Conservation (phyloP, 805 yeast species). For the Pichia thaimueangensis region DNA sequence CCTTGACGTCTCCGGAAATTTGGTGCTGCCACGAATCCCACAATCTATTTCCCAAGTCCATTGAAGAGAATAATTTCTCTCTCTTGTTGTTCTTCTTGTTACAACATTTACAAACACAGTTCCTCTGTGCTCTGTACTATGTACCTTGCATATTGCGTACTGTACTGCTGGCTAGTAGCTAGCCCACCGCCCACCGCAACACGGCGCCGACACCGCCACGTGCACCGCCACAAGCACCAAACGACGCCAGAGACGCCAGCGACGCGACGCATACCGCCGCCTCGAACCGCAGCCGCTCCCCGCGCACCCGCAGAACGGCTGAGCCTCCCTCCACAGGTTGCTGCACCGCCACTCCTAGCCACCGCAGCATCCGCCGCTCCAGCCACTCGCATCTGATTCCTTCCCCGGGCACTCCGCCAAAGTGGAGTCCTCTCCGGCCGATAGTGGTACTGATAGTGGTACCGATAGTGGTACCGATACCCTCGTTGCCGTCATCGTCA, state of each 20-base stretch:
- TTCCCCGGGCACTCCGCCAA: background rate
- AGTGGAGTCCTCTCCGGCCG: background rate
- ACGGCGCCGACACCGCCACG: background rate
- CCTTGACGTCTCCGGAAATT: background rate
- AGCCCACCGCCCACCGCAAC: conserved; percentile 4
- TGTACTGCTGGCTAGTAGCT: too few relatives aligned
- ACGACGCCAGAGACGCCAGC: too few relatives aligned
- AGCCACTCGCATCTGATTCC: background rate
- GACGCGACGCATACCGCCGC: background rate
- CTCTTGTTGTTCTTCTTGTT: too few relatives aligned
- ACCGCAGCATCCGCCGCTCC: background rate
- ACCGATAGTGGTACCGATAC: background rate
- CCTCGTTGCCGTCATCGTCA: background rate
- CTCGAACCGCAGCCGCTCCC: background rate
- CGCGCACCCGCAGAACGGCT: too few relatives aligned
- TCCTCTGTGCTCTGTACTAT: too few relatives aligned
- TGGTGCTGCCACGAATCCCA: conserved; percentile 15
- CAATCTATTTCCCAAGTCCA: conserved; percentile 13
- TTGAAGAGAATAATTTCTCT: too few relatives aligned
- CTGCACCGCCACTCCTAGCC: background rate
- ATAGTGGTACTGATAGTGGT: background rate
- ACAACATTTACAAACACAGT: too few relatives aligned
- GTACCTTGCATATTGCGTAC: too few relatives aligned
- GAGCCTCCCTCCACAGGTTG: background rate
- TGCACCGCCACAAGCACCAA: too few relatives aligned